Conservation (phyloP, 2,329 filamentous ascomycete species). For the Penicillium frequentans region DNA sequence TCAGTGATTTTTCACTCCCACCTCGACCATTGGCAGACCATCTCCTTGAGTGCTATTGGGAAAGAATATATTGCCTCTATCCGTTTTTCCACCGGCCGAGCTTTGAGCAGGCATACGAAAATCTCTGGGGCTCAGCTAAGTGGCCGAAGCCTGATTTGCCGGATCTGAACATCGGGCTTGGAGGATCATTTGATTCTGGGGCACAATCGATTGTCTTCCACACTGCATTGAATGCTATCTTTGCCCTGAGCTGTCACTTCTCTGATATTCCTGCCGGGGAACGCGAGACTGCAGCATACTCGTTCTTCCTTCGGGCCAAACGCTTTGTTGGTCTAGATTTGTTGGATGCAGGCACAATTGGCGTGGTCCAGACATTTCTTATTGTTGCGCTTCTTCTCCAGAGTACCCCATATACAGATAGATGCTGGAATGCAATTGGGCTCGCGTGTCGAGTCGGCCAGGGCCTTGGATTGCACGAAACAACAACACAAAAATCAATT, state of each 20-base stretch:
- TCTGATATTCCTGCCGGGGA: conserved; percentile 33
- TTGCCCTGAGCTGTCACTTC: conserved; percentile 45
- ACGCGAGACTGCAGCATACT: conserved; percentile 27
- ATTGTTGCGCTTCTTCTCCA: conserved; percentile 43
- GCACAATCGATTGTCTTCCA: conserved; percentile 42
- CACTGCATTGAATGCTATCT: conserved; percentile 45
- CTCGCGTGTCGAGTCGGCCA: conserved; percentile 45
- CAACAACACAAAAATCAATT: conserved; percentile 11
- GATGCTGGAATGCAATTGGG: conserved; percentile 47
- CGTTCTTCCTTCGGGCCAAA: conserved; percentile 39
- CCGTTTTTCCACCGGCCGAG: conserved; percentile 45
- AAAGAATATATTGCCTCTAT: conserved; percentile 44
- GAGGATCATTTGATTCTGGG: conserved; percentile 29
- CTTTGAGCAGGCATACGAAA: conserved; percentile 44
- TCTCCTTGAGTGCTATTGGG: conserved; percentile 41
- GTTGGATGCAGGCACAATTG: conserved; percentile 39
- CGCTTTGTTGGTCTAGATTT: conserved; percentile 39
- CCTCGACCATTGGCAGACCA: conserved; percentile 45
- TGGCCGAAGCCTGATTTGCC: conserved; percentile 16
- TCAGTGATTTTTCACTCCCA: conserved; percentile 40
- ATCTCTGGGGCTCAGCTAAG: conserved; percentile 36
- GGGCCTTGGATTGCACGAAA: conserved; percentile 43
- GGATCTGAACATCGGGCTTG: conserved; percentile 37
- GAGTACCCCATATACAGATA: conserved; percentile 41
- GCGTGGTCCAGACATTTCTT: conserved; percentile 44